Conservation (phyloP, 139 green algal species). For the Raphidocelis subcapitata region DNA sequence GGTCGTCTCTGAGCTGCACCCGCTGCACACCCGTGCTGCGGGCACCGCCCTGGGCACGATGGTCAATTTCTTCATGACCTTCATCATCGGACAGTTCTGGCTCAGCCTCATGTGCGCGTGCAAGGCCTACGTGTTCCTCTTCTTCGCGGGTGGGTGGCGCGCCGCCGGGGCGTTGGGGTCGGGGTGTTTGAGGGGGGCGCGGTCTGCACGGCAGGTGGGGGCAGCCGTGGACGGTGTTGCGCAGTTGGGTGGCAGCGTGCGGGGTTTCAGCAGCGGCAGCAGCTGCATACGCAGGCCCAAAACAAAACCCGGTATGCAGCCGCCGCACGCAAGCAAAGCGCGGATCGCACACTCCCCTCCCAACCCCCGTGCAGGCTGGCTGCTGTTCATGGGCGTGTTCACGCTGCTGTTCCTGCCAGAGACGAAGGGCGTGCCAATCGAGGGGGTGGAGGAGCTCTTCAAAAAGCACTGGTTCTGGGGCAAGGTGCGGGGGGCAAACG, state of each 20-base stretch:
- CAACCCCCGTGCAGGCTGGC: not conserved
- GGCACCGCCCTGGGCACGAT: constrained; percentile 37
- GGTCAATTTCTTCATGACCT: constrained; percentile 64
- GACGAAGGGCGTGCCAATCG: not conserved
- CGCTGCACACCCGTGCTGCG: constrained; percentile 33
- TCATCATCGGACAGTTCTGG: constrained; percentile 75
- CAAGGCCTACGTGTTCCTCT: too few relatives aligned
- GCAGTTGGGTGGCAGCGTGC: too few relatives aligned
- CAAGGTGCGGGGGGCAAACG: not conserved
- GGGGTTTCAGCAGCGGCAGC: too few relatives aligned
- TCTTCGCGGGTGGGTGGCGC: too few relatives aligned
- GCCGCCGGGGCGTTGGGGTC: too few relatives aligned
- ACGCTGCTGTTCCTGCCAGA: not conserved
- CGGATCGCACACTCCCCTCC: too few relatives aligned
- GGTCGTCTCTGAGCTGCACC: constrained; percentile 49
- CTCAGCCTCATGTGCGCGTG: too few relatives aligned
- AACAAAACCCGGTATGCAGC: too few relatives aligned
- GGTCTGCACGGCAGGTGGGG: too few relatives aligned
- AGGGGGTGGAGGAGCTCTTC: not conserved
- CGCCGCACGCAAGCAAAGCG: constrained; percentile 22
- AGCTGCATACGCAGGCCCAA: too few relatives aligned
- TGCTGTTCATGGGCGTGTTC: not conserved
- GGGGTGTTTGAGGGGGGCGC: too few relatives aligned
- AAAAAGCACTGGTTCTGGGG: constrained; percentile 11
- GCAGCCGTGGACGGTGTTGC: too few relatives aligned